phyloP scores from a whole-genome alignment of 352 stramenopile genomes.

The Phytophthora brassicae region DNA sequence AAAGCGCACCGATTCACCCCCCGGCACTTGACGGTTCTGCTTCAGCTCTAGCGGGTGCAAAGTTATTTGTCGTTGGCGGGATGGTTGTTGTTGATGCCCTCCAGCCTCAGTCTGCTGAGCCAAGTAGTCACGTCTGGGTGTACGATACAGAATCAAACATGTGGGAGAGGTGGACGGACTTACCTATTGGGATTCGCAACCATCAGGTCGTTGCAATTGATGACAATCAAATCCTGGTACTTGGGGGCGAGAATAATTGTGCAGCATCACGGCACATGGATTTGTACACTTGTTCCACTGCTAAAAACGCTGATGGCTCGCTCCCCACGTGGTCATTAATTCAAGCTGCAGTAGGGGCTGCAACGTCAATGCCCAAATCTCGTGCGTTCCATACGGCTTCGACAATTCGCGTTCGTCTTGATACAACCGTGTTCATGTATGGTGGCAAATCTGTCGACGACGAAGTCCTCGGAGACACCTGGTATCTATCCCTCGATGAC shows the following conservation, averaged over 20 bases:
- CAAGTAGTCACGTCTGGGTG: slow-evolving; percentile 70
- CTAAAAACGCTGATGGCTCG: slow-evolving; percentile 59
- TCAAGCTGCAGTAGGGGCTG: slow-evolving; percentile 61
- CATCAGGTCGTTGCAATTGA: slow-evolving; percentile 78
- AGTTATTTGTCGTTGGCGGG: slow-evolving; percentile 79
- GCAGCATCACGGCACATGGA: slow-evolving; percentile 84
- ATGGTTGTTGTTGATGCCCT: slow-evolving; percentile 28
- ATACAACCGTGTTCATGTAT: slow-evolving; percentile 85
- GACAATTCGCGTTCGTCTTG: slow-evolving; percentile 68
- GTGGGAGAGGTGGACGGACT: slow-evolving; percentile 82
- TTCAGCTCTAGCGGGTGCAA: slow-evolving; percentile 55
- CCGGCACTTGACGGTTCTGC: slow-evolving; percentile 56
- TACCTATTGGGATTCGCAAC: slow-evolving; percentile 77
- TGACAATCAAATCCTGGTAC: slow-evolving; percentile 75
- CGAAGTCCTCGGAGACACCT: slow-evolving; percentile 72
- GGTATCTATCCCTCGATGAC: slow-evolving; percentile 83
- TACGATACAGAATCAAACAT: slow-evolving; percentile 50
- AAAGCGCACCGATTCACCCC: slow-evolving; percentile 16
- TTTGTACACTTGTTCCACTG: slow-evolving; percentile 74
- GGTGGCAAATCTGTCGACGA: slow-evolving; percentile 76
- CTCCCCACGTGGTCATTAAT: slow-evolving; percentile 77
- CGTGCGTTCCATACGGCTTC: slow-evolving; percentile 74
- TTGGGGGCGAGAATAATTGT: slow-evolving; percentile 75
- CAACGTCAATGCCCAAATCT: slow-evolving; percentile 59
- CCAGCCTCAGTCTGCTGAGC: slow-evolving; percentile 15